phyloP scores from a whole-genome alignment of 371 early-diverging fungal species.

The Capillidium rhysosporum region DNA sequence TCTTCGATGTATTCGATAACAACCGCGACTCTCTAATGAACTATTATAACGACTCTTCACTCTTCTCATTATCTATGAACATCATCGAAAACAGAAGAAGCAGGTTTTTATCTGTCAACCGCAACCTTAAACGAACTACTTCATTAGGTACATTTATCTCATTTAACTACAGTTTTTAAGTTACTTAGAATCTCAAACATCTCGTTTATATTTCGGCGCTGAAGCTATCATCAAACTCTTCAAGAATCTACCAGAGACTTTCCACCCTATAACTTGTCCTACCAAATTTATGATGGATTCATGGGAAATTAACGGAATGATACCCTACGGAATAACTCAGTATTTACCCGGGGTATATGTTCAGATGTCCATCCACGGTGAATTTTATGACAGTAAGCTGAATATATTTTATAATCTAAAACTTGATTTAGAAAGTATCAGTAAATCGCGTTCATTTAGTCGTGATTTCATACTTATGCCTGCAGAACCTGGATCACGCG shows the following conservation, averaged over 20 bases:
- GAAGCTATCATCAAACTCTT: background rate
- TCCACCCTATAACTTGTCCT: background rate
- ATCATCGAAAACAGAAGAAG: background rate
- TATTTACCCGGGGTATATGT: background rate
- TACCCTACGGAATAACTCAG: background rate
- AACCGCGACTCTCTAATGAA: background rate
- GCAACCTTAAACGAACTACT: background rate
- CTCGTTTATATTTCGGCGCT: background rate
- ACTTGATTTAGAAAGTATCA: background rate
- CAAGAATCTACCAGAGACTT: background rate
- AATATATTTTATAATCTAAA: background rate
- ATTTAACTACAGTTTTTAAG: background rate
- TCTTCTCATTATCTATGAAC: background rate
- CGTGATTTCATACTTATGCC: slow-evolving; percentile 1
- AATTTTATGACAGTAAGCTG: background rate
- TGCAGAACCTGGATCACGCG: background rate
- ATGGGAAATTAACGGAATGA: background rate
- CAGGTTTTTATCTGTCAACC: background rate
- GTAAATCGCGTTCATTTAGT: background rate
- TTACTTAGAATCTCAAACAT: background rate
- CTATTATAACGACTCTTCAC: background rate
- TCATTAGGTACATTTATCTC: background rate
- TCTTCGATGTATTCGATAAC: slow-evolving; percentile 1
- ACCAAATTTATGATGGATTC: background rate
- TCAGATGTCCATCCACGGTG: background rate